Conservation (phyloP, 1,284 basidiomycete species). For the Ustilago loliicola region DNA sequence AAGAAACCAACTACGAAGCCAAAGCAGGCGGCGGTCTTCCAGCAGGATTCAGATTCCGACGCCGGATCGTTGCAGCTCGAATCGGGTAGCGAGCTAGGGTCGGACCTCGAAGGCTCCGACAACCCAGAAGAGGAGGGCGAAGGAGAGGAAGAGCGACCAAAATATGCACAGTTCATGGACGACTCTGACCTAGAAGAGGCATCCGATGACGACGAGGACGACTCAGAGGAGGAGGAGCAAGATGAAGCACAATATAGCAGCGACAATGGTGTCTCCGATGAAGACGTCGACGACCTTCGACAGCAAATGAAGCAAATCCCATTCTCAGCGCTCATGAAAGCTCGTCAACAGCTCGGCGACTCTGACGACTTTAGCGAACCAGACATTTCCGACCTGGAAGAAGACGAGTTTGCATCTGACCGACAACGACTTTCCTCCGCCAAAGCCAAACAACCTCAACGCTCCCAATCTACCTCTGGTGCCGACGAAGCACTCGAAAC, state of each 20-base stretch:
- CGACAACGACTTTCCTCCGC: constrained; percentile 23
- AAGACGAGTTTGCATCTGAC: constrained; percentile 58
- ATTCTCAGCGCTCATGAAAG: constrained; percentile 76
- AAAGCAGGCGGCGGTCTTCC: constrained; percentile 30
- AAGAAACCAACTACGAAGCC: constrained; percentile 5
- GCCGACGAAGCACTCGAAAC: constrained; percentile 35
- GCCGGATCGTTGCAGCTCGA: constrained; percentile 26
- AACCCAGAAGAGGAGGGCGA: constrained; percentile 20
- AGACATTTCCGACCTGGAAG: constrained; percentile 49
- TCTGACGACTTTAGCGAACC: constrained; percentile 24
- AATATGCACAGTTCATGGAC: constrained; percentile 65
- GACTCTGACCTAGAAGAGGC: constrained; percentile 60
- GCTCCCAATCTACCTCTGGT: neutral
- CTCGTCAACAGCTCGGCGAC: constrained; percentile 69
- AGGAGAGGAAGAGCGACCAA: constrained; percentile 21
- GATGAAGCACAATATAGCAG: constrained; percentile 66
- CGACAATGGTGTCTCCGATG: constrained; percentile 37
- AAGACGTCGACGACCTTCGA: constrained; percentile 23
- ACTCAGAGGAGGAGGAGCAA: constrained; percentile 71
- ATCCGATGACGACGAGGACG: constrained; percentile 50
- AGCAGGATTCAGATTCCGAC: constrained; percentile 46
- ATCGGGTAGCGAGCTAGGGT: constrained; percentile 31
- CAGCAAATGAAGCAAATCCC: constrained; percentile 58
- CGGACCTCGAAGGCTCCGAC: constrained; percentile 21
- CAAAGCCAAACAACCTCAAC: constrained; percentile 37